These are phyloP conservation scores for Fusarium nodosum DNA, from an alignment of 2,329 filamentous ascomycete species.

Conservation along the genomic window DNA sequence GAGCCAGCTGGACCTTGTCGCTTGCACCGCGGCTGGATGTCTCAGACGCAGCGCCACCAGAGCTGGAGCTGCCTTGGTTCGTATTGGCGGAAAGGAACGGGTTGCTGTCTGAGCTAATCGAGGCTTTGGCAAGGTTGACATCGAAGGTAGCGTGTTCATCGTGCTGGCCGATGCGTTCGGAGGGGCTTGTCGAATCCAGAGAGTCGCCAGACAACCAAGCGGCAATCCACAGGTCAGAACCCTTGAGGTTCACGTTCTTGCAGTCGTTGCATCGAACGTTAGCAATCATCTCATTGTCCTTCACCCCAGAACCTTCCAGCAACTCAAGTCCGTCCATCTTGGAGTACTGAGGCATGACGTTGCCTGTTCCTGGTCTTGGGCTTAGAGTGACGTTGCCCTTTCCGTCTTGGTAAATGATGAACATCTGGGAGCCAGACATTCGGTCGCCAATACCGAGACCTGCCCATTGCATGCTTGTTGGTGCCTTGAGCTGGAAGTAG, in stretches of 20 bases:
- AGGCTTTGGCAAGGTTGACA: slow-evolving; percentile 64
- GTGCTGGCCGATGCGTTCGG: slow-evolving; percentile 60
- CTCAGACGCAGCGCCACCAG: slow-evolving; percentile 32
- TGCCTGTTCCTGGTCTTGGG: slow-evolving; percentile 63
- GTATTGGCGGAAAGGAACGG: slow-evolving; percentile 59
- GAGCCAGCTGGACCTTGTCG: slow-evolving; percentile 57
- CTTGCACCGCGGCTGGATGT: slow-evolving; percentile 30
- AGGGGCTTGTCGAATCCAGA: slow-evolving; percentile 59
- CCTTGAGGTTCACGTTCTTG: slow-evolving; percentile 60
- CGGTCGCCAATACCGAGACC: slow-evolving; percentile 67
- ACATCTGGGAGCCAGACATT: slow-evolving; percentile 72
- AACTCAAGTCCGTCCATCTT: slow-evolving; percentile 63
- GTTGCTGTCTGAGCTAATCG: slow-evolving; percentile 63
- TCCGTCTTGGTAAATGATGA: slow-evolving; percentile 72
- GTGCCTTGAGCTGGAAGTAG: slow-evolving; percentile 72
- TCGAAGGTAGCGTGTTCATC: slow-evolving; percentile 60
- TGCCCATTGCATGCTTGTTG: slow-evolving; percentile 68
- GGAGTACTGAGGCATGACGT: slow-evolving; percentile 64
- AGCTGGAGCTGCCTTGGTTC: slow-evolving; percentile 9
- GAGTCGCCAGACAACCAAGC: slow-evolving; percentile 65
- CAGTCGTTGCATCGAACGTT: slow-evolving; percentile 71
- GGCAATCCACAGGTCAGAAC: slow-evolving; percentile 64
- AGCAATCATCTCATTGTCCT: slow-evolving; percentile 67
- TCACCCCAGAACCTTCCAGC: slow-evolving; percentile 70
- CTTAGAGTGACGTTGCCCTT: slow-evolving; percentile 72